phyloP scores from a whole-genome alignment of 345 rosid species.

The Lepidium aucheri region DNA sequence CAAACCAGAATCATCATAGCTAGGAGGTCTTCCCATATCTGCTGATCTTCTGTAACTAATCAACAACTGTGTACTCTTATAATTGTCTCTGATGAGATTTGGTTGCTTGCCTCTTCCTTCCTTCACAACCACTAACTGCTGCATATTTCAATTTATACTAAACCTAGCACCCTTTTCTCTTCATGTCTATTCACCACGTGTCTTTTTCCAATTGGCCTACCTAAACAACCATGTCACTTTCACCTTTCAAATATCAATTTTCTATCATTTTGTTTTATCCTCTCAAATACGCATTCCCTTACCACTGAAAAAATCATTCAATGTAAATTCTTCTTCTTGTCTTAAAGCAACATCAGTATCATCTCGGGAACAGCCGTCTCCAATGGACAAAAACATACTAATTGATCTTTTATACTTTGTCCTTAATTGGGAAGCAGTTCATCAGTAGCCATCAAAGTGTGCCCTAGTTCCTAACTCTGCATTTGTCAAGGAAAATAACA shows the following conservation, averaged over 20 bases:
- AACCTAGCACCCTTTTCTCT: conserved; percentile 23
- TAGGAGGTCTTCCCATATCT: conserved; percentile 60
- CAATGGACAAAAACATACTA: conserved; percentile 19
- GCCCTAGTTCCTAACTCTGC: conserved; percentile 20
- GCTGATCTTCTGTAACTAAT: conserved; percentile 8
- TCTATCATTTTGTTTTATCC: conserved; percentile 9
- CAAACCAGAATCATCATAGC: conserved; percentile 55
- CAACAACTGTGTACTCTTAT: conserved; percentile 14
- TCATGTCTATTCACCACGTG: conserved; percentile 26
- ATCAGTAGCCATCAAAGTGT: conserved; percentile 21
- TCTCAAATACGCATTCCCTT: conserved; percentile 13
- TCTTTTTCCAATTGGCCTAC: conserved; percentile 19
- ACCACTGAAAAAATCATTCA: conserved; percentile 3
- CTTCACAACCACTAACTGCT: conserved; percentile 48
- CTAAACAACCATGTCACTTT: conserved; percentile 29
- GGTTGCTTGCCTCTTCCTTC: conserved; percentile 40
- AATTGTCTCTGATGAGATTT: conserved; percentile 11
- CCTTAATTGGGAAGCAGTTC: conserved; percentile 23
- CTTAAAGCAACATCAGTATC: conserved; percentile 21
- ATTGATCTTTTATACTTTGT: conserved; percentile 14
- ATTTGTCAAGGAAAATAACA: conserved; percentile 6
- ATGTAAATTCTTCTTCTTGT: conserved; percentile 21
- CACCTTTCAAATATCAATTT: conserved; percentile 26
- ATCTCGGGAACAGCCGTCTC: conserved; percentile 12
- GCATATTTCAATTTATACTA: conserved; percentile 45